Conservation (phyloP, 2,329 filamentous ascomycete species). For the Xylariaceae sp. region DNA sequence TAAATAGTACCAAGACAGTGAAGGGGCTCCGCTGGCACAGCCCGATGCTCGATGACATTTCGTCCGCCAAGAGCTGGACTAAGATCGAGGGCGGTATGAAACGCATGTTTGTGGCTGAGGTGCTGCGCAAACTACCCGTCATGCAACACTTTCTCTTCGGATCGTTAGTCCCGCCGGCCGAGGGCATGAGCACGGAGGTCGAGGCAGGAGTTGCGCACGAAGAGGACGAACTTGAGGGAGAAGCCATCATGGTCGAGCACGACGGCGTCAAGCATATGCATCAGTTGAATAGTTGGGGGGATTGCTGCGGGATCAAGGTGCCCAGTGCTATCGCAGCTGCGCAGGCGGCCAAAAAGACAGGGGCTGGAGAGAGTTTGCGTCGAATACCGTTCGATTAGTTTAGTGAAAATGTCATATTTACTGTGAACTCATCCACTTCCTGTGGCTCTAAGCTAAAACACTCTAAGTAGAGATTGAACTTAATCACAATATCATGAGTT, state of each 20-base stretch:
- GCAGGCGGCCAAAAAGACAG: slow-evolving; percentile 82
- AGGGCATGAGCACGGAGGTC: slow-evolving; percentile 77
- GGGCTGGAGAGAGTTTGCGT: slow-evolving; percentile 64
- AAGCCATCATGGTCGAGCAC: slow-evolving; percentile 66
- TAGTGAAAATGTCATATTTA: neutral
- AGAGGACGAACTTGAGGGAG: slow-evolving; percentile 59
- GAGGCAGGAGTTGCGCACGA: slow-evolving; percentile 54
- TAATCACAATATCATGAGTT: neutral
- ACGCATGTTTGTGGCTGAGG: slow-evolving; percentile 94
- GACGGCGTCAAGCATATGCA: slow-evolving; percentile 74
- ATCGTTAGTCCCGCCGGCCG: slow-evolving; percentile 76
- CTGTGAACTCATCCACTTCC: neutral
- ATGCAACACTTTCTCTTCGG: slow-evolving; percentile 99
- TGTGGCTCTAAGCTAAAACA: neutral
- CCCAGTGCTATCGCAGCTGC: slow-evolving; percentile 92
- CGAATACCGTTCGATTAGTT: slow-evolving; percentile 80
- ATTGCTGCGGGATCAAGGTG: slow-evolving; percentile 98
- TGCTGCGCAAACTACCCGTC: slow-evolving; percentile 89
- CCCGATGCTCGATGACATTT: slow-evolving; percentile 98
- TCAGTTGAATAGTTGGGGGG: slow-evolving; percentile 79
- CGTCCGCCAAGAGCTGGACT: slow-evolving; percentile 82
- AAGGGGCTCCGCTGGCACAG: slow-evolving; percentile 95
- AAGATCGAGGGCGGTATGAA: slow-evolving; percentile 97
- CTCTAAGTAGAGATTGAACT: neutral
- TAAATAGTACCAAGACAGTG: slow-evolving; percentile 95